Evolutionary conservation across 352 stramenopile genomes (phyloP).

Genomic region (Phytophthora sojae): DNA sequence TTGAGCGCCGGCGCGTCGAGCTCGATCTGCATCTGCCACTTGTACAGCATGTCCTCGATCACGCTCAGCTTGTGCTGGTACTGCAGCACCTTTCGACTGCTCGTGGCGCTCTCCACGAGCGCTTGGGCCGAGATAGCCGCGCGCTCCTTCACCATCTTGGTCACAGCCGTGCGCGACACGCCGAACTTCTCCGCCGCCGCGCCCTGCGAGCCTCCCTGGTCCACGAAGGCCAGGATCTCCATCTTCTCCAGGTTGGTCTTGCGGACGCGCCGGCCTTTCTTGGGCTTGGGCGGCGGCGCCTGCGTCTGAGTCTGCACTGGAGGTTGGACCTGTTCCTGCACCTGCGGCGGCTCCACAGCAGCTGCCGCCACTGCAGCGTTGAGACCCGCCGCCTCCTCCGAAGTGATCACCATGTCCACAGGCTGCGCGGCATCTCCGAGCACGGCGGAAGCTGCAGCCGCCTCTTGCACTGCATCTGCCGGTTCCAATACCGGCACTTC

Average conservation of each 20-base stretch:
- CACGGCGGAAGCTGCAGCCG: not conserved
- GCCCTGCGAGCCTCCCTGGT: constrained; percentile 79
- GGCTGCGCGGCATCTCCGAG: constrained; percentile 8
- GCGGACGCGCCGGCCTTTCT: constrained; percentile 71
- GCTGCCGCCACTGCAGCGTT: constrained; percentile 10
- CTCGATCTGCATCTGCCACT: constrained; percentile 86
- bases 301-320: not conserved
- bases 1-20: constrained; percentile 70
- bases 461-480: not conserved
- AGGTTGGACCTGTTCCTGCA: not conserved
- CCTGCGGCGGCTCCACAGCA: not conserved
- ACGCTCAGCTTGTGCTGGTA: constrained; percentile 88
- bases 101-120: constrained; percentile 66
- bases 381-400: constrained; percentile 26
- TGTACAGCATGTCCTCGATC: constrained; percentile 89
- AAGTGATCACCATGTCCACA: constrained; percentile 24
- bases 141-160: constrained; percentile 89
- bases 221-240: constrained; percentile 82
- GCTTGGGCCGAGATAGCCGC: constrained; percentile 76
- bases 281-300: constrained; percentile 19
- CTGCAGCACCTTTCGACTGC: constrained; percentile 81
- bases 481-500: not conserved
- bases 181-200: constrained; percentile 82
- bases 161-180: constrained; percentile 83
- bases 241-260: constrained; percentile 89